A percentile compares a stretch with the other conserved stretches of the same genome.
phyloP scores from a whole-genome alignment of 805 yeast species.

The Nakazawaea anatomiae region DNA sequence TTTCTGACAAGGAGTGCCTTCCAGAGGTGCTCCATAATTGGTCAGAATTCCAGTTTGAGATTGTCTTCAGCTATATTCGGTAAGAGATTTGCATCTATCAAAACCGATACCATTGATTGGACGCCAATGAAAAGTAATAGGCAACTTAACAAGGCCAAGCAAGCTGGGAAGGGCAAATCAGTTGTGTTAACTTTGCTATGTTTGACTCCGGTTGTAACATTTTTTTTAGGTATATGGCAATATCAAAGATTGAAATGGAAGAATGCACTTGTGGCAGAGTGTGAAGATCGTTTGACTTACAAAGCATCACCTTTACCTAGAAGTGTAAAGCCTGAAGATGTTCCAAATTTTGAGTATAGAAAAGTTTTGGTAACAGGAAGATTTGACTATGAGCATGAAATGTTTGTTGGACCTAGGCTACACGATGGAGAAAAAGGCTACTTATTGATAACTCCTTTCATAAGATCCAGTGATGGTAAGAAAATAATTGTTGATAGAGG shows the following conservation, averaged over 20 bases:
- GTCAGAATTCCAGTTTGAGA: not conserved
- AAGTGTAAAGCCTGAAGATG: constrained; percentile 54
- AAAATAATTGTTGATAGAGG: constrained; percentile 86
- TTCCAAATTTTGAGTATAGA: constrained; percentile 75
- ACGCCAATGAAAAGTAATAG: constrained; percentile 56
- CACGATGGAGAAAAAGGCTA: constrained; percentile 72
- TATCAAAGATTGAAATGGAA: constrained; percentile 84
- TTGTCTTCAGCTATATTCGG: not conserved
- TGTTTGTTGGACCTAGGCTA: constrained; percentile 87
- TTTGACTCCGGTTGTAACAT: constrained; percentile 83
- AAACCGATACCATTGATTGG: constrained; percentile 80
- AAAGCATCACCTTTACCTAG: constrained; percentile 72
- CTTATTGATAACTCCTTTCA: constrained; percentile 73
- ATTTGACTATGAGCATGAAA: constrained; percentile 79
- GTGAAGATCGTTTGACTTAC: constrained; percentile 75
- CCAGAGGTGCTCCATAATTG: not conserved
- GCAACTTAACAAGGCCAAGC: constrained; percentile 26
- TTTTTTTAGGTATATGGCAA: constrained; percentile 93
- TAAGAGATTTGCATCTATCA: constrained; percentile 29
- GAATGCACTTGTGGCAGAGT: constrained; percentile 68
- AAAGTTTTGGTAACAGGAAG: constrained; percentile 71
- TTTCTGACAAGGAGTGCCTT: not conserved
- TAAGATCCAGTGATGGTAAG: constrained; percentile 66
- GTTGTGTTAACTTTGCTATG: constrained; percentile 34
- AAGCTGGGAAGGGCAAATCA: constrained; percentile 16